Evolutionary conservation across 2,329 filamentous ascomycete genomes (phyloP), one percentile per base, ranked within the genome.

Genomic region (Emmonsiellopsis sp.): DNA sequence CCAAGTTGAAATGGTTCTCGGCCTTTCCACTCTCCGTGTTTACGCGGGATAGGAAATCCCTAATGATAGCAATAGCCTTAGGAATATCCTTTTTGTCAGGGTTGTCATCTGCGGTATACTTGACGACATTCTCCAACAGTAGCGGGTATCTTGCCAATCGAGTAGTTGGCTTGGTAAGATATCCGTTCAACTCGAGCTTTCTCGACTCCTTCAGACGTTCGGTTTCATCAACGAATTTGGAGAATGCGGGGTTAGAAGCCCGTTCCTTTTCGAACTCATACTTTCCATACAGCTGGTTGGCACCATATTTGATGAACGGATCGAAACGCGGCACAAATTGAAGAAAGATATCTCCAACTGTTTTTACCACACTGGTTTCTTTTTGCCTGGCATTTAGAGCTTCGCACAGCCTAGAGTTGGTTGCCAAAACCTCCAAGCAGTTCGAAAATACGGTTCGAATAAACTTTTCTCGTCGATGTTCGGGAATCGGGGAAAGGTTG

Each of bases 191-290:
- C 70, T 98, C 93, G 46, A 98, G 78, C 72, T 98, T 98, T 59
- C 93, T 83, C 5, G 92, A 97, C 70, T 98, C 93, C 69, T 96
- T 96, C 62, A 95, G 82, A 55, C 93, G 81, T 70, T 98, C 93
- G 5, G 94, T 95, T 69, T 97, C 91, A 60, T 98, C 93, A 30
- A 97, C 93, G 62, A 97, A 96, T 64, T 87, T 89, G 50, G 86
- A 77, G 68, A 98, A 98, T 41, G 81, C 82, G 1, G 85, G 81
- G 63, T 98, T 98, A 54, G 84, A 81, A 13, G 87, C 85, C 62
- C 93, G 89, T 73, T 98, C 93, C 64, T 93, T 93, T 71, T 98
- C 93, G 67, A 97, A 98, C 67, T 96, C 93, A 65, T 92, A 96
- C 70, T 98, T 97, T 61, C 88, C 93, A 68, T 95, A 94, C 46